Evolutionary conservation across 2,329 filamentous ascomycete genomes (phyloP).

Genomic region (Xylaria polymorpha): DNA sequence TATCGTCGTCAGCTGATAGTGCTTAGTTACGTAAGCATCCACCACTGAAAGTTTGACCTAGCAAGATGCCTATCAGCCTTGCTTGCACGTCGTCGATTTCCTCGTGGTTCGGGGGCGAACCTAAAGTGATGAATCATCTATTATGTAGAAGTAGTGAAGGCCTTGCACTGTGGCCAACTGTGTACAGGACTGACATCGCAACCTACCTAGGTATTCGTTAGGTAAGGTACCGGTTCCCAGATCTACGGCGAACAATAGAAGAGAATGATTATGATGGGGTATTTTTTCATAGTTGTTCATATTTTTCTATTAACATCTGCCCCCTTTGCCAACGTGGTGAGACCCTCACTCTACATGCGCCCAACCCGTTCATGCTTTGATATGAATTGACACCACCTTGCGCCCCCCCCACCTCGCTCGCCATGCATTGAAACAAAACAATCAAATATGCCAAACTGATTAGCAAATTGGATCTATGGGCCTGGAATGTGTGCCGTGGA

Average conservation of each 20-base stretch:
- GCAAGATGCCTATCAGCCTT: background rate
- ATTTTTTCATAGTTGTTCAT: background rate
- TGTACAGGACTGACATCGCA: background rate
- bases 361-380: constrained; percentile 31
- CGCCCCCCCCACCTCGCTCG: constrained; percentile 41
- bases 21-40: background rate
- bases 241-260: background rate
- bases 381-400: constrained; percentile 35
- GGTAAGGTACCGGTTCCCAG: background rate
- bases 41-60: background rate
- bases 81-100: background rate
- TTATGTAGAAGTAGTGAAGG: too few species aligned
- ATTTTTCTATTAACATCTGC: constrained; percentile 21
- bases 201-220: background rate
- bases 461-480: constrained; percentile 3
- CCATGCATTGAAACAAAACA: constrained; percentile 44
- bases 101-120: background rate
- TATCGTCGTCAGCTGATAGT: background rate
- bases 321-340: constrained; percentile 26
- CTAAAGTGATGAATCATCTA: background rate
- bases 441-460: constrained; percentile 18
- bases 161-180: too few species aligned
- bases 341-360: constrained; percentile 42
- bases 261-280: background rate
- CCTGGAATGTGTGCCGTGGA: constrained; percentile 29